Evolutionary conservation across 2,329 filamentous ascomycete species (phyloP), one percentile per base, ranked within the genome.

Genomic region (Akanthomyces dipterigenus): DNA sequence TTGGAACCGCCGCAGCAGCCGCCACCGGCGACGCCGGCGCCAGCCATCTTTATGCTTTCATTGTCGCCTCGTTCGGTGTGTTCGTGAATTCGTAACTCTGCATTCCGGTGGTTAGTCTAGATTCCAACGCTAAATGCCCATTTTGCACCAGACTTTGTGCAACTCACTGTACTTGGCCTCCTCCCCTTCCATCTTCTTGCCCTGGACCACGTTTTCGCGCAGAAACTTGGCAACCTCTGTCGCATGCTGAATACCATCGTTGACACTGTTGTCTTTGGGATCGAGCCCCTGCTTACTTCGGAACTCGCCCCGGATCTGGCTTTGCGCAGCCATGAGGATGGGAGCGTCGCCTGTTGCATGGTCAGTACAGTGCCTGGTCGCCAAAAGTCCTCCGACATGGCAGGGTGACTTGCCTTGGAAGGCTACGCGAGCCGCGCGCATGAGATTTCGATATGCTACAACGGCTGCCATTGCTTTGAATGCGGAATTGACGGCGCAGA

Each of bases 41-140:
- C 79, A 3, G 82, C 80, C 56, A 85, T 79, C 75, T 93, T 96
- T 69, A 97, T 85, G 38, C 88, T 90, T 68, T 97, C 92, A 71
- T 99, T 99, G 76, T 98, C 90, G 59, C 95, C 92, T 66, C 91
- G 82, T 75, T 99, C 93, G 34, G 89, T 99, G 66, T 96, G 79
- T 64, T 96, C 84, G 73, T 98, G 95, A 75, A 99, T 97, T 56
- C 88, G 83, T 62, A 98, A 77, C 71, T 89, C 92, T 97, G 67
- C 0, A 38, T 40, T 11, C 16, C 36, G 5, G 2, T 16, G 11
- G 36, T 38, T 3, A 38, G 36, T 38, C 36, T 38, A 5, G 2
- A 40, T 24, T 12, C 8, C 36, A 38, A 8, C 11, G 7, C 28
- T n/a, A 16, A 5, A 1, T 28, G 12, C 18, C 22, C 2, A 22